These are phyloP conservation scores for Suillus placidus DNA, from an alignment of 768 basidiomycete genomes.

Conservation along the genomic window DNA sequence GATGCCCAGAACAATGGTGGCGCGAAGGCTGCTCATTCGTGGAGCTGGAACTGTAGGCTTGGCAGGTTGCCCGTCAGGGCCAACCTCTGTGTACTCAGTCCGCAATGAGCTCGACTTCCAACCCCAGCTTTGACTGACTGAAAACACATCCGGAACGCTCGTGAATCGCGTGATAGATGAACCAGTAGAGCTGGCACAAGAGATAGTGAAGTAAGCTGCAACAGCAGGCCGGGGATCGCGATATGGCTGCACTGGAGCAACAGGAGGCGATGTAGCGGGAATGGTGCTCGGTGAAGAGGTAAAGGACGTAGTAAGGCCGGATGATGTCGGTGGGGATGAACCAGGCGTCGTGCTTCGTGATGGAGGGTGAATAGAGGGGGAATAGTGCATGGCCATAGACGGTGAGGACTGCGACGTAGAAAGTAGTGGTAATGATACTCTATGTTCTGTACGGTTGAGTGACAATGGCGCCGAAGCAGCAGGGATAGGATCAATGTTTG, in stretches of 20 bases:
- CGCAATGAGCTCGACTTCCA: constrained; percentile 75
- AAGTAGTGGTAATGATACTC: constrained; percentile 33
- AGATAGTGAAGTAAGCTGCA: constrained; percentile 82
- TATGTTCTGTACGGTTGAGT: constrained; percentile 26
- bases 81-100: constrained; percentile 49
- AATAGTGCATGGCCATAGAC: constrained; percentile 37
- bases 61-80: constrained; percentile 33
- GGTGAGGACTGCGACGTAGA: constrained; percentile 30
- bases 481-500: constrained; percentile 79
- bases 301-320: constrained; percentile 23
- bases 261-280: constrained; percentile 48
- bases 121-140: constrained; percentile 89
- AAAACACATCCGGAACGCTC: constrained; percentile 84
- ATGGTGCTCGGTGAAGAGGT: constrained; percentile 24
- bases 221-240: constrained; percentile 73
- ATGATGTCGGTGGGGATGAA: constrained; percentile 27
- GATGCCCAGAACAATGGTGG: constrained; percentile 77
- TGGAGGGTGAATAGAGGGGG: constrained; percentile 48
- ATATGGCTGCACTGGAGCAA: constrained; percentile 66
- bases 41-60: constrained; percentile 36
- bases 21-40: constrained; percentile 66
- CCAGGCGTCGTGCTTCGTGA: constrained; percentile 48
- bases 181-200: constrained; percentile 80
- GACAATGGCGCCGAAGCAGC: constrained; percentile 59
- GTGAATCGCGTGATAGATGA: constrained; percentile 82